Evolutionary conservation across 345 rosid genomes (phyloP), one percentile per base, ranked within the genome.

Genomic region (Citrus maxima): DNA sequence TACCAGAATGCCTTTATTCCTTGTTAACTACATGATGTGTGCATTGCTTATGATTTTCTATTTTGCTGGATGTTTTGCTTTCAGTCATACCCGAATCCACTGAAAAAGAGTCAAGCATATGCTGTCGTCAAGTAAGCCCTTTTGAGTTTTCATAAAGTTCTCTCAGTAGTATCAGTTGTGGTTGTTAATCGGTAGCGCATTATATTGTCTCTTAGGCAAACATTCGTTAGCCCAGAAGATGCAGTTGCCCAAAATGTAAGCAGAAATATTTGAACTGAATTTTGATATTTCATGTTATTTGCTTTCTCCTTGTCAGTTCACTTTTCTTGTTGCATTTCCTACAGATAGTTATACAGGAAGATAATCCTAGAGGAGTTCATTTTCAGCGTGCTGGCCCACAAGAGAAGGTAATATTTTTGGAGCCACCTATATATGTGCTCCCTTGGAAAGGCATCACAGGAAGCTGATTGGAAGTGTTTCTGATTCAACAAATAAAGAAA

Each of bases 381-480:
- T 93, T 95, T 80, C 87, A 93, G 54, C 92, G 97, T 35, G 96
- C 99, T 27, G 97, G 98, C 46, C 98, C 99, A n/a, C 83, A 92
- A 76, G 96, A 92, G 79, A 89, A 85, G 89, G 98, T 90, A 16
- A 4, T 0, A 4, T 70, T 46, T 27, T 75, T 74, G 5, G 65
- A 66, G 42, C 32, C 1, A 42, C n/a, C 25, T 3, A 25, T 35
- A n/a, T n/a, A n/a, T n/a, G n/a, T n/a, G n/a, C n/a, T n/a, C n/a
- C n/a, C n/a, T n/a, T n/a, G n/a, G n/a, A 22, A 59, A 14, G 59
- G 65, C 22, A 46, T 35, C 28, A 5, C 19, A 18, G 19, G 51
- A 71, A 24, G 14, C 18, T 63, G 28, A 77, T 77, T 59, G 76
- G 27, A 62, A 70, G 55, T 64, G 21, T 77, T 71, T 73, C 42